Conservation (phyloP, 768 basidiomycete genomes). For the Hypholoma sublateritium region DNA sequence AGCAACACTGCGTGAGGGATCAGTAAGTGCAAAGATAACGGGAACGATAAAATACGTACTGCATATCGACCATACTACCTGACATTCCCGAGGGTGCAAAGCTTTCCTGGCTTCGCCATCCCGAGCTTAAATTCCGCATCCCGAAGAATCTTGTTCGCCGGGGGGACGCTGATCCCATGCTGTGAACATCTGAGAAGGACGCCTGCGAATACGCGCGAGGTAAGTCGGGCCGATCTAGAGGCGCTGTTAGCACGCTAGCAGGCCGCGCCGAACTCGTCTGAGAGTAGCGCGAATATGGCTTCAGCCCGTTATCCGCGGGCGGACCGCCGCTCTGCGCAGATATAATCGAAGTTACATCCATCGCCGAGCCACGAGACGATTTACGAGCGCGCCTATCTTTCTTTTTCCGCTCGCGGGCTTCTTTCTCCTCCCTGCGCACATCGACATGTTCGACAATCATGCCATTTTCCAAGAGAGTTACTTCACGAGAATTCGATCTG, state of each 20-base stretch:
- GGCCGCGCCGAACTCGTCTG: conserved; percentile 53
- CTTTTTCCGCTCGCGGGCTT: conserved; percentile 67
- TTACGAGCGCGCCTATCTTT: conserved; percentile 76
- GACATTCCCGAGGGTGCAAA: conserved; percentile 78
- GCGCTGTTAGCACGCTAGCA: conserved; percentile 59
- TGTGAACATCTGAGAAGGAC: conserved; percentile 80
- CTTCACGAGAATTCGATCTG: conserved; percentile 63
- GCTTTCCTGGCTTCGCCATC: conserved; percentile 81
- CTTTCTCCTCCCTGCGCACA: conserved; percentile 75
- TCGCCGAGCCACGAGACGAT: conserved; percentile 66
- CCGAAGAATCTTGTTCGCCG: conserved; percentile 78
- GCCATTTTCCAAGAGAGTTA: conserved; percentile 83
- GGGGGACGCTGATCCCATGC: conserved; percentile 65
- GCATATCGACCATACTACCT: conserved; percentile 92
- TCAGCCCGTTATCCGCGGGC: conserved; percentile 58
- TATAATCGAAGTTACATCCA: conserved; percentile 73
- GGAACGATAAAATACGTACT: conserved; percentile 51
- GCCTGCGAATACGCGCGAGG: conserved; percentile 74
- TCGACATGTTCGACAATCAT: conserved; percentile 89
- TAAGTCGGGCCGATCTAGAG: conserved; percentile 59
- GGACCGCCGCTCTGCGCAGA: conserved; percentile 60
- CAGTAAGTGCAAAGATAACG: conserved; percentile 1
- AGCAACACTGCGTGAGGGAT: conserved; percentile 56
- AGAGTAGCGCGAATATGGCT: conserved; percentile 64
- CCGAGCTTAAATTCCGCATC: conserved; percentile 65